A percentile compares a stretch with the other conserved stretches of the same genome.
These are phyloP conservation scores for Xylaria digitata DNA, from an alignment of 2,329 filamentous ascomycete genomes.

Conservation along the genomic window DNA sequence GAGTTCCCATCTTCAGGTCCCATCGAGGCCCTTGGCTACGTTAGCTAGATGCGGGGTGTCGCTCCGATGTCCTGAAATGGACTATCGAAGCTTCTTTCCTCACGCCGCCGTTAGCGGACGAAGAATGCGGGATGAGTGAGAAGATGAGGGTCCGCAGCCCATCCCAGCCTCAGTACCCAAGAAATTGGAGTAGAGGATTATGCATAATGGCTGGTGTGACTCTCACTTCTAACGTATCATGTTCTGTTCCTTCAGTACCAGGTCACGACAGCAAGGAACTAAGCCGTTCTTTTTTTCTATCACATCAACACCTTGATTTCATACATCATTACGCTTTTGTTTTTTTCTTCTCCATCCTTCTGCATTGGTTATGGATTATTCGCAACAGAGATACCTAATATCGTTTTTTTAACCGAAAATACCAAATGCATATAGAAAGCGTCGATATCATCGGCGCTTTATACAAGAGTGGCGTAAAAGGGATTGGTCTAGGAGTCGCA, in stretches of 20 bases:
- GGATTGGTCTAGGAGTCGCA: slow-evolving; percentile 25
- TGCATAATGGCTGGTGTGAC: slow-evolving; percentile 20
- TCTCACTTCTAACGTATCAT: neutral
- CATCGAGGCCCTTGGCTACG: slow-evolving; percentile 39
- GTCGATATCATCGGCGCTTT: slow-evolving; percentile 26
- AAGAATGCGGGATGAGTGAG: slow-evolving; percentile 11
- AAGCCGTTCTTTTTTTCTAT: slow-evolving; percentile 5
- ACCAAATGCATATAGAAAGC: slow-evolving; percentile 38
- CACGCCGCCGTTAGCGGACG: slow-evolving; percentile 8
- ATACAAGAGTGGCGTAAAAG: slow-evolving; percentile 28
- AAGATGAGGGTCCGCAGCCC: neutral
- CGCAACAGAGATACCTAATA: slow-evolving; percentile 33
- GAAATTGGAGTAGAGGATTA: slow-evolving; percentile 26
- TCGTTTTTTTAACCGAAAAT: slow-evolving; percentile 13
- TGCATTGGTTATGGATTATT: slow-evolving; percentile 13
- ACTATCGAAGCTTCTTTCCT: slow-evolving; percentile 18
- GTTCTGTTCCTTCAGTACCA: neutral
- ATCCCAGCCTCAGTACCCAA: slow-evolving; percentile 17
- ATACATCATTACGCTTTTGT: neutral
- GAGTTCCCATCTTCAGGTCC: slow-evolving; percentile 32
- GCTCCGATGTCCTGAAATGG: slow-evolving; percentile 31
- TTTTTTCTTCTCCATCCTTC: neutral
- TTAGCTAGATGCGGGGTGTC: slow-evolving; percentile 44
- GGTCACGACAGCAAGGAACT: neutral
- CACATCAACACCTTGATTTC: slow-evolving; percentile 6